These are phyloP conservation scores for Metschnikowia arizonensis DNA, from an alignment of 805 yeast genomes.

Conservation along the genomic window DNA sequence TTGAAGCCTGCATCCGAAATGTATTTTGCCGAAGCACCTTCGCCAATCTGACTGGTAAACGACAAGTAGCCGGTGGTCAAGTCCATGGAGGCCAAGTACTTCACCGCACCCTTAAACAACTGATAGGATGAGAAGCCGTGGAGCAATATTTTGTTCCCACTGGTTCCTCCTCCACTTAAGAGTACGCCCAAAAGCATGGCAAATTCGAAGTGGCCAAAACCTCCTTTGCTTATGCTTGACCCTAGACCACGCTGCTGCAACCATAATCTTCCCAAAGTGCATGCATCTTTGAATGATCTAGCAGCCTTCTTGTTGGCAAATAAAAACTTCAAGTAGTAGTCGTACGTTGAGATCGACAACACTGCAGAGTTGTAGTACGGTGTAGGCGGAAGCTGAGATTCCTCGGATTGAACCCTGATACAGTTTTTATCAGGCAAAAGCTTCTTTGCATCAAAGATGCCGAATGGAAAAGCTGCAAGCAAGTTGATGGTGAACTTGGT, in stretches of 20 bases:
- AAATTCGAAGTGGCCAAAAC: constrained; percentile 92
- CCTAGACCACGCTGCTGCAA: constrained; percentile 79
- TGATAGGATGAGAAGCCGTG: constrained; percentile 93
- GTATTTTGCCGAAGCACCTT: constrained; percentile 39
- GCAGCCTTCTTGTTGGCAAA: constrained; percentile 73
- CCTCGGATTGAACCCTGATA: constrained; percentile 59
- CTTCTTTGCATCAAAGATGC: constrained; percentile 69
- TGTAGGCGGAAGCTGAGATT: constrained; percentile 59
- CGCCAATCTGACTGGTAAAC: constrained; percentile 55
- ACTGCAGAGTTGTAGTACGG: constrained; percentile 84
- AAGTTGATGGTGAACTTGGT: constrained; percentile 71
- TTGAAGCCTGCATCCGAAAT: constrained; percentile 55
- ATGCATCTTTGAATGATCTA: constrained; percentile 82
- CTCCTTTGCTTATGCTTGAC: constrained; percentile 60
- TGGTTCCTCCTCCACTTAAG: constrained; percentile 74
- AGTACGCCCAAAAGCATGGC: constrained; percentile 75
- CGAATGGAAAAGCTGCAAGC: constrained; percentile 67
- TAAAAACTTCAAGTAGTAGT: constrained; percentile 67
- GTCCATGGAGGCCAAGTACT: constrained; percentile 78
- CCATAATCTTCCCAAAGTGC: constrained; percentile 86
- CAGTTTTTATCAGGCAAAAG: constrained; percentile 77
- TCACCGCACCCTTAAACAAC: constrained; percentile 82
- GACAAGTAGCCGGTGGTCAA: constrained; percentile 61
- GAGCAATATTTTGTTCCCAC: constrained; percentile 70
- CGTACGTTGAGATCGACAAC: constrained; percentile 63